Conservation (phyloP, 1,139 yeast genomes). For the Sugiyamaella castrensis region DNA sequence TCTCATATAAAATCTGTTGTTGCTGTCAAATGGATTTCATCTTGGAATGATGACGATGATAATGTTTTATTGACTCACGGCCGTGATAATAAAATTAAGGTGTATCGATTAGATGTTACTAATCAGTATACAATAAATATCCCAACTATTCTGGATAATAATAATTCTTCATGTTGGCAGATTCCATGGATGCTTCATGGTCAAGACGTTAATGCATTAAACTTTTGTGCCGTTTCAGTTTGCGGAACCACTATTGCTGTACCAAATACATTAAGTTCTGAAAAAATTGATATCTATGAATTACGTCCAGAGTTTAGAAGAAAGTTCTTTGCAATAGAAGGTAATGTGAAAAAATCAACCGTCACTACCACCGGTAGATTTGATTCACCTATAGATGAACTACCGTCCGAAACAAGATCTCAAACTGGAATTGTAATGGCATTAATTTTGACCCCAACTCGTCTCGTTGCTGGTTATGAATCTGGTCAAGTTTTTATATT, state of each 20-base stretch:
- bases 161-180: conserved; percentile 24
- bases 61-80: conserved; percentile 38
- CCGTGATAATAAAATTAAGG: conserved; percentile 38
- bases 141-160: conserved; percentile 18
- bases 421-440: conserved; percentile 41
- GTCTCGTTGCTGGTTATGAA: conserved; percentile 40
- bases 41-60: background rate
- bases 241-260: conserved; percentile 32
- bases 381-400: conserved; percentile 3
- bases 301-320: conserved; percentile 20
- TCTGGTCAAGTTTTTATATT: conserved; percentile 38
- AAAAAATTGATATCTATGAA: conserved; percentile 37
- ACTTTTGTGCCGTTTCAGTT: conserved; percentile 39
- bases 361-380: conserved; percentile 3
- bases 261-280: conserved; percentile 40
- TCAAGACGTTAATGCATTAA: conserved; percentile 41
- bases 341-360: background rate
- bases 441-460: conserved; percentile 23
- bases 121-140: conserved; percentile 19
- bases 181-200: conserved; percentile 37
- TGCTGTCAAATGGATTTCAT: conserved; percentile 30
- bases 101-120: conserved; percentile 27
- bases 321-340: conserved; percentile 16
- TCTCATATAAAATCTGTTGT: conserved; percentile 37
- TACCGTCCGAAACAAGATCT: background rate